Conservation (phyloP, 305 asterid species). For the Rubia balearica region DNA sequence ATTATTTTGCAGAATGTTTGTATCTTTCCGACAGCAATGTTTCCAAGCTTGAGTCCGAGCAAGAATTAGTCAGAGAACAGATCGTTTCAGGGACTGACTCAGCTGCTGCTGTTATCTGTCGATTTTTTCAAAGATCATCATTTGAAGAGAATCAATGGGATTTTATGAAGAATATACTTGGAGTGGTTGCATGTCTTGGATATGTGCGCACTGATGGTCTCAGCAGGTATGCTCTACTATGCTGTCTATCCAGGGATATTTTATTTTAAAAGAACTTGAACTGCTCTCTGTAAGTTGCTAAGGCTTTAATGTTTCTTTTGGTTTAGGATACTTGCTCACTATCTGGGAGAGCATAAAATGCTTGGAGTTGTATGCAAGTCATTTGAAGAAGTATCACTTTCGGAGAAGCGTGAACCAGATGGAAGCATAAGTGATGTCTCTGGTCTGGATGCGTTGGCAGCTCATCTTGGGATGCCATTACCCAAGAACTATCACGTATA, state of each 20-base stretch:
- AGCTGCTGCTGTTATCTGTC: slow-evolving; percentile 47
- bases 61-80: slow-evolving; percentile 20
- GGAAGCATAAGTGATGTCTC: slow-evolving; percentile 23
- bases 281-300: neutral
- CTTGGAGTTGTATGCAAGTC: slow-evolving; percentile 50
- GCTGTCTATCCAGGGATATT: slow-evolving; percentile 3
- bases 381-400: slow-evolving; percentile 27
- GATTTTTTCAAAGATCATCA: slow-evolving; percentile 18
- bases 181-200: slow-evolving; percentile 61
- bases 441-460: slow-evolving; percentile 29
- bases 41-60: slow-evolving; percentile 14
- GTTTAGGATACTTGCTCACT: slow-evolving; percentile 44
- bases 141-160: slow-evolving; percentile 14
- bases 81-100: slow-evolving; percentile 28
- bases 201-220: slow-evolving; percentile 36
- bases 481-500: too few species aligned
- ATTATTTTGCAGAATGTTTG: slow-evolving; percentile 23
- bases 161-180: slow-evolving; percentile 28
- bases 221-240: slow-evolving; percentile 42
- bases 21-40: slow-evolving; percentile 14
- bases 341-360: slow-evolving; percentile 59
- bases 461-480: neutral
- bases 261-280: neutral
- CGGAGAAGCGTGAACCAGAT: slow-evolving; percentile 24
- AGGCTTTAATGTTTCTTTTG: slow-evolving; percentile 3